Base-by-base conservation (phyloP, 108 stramenopile genomes). In the Nitzschia sp. region DNA sequence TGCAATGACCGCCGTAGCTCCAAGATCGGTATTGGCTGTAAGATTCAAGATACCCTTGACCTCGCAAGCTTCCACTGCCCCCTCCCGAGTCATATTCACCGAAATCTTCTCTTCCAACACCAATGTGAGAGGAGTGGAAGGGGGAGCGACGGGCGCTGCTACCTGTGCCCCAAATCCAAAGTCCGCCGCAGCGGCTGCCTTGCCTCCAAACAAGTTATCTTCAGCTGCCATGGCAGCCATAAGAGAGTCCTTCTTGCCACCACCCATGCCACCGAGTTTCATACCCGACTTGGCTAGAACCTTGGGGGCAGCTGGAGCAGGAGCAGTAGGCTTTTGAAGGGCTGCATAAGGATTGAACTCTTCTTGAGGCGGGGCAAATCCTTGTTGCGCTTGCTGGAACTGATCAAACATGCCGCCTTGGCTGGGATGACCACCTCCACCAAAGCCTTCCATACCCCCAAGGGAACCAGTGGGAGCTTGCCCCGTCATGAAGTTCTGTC, bases 31-130 rank as follows among this genome's bases (percentile, higher is more conserved):
- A 70, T 95, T 96, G 36, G 98, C 98, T 31, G 98, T 99, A 27
- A 98, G 85, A 35, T 95, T 95, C 58, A 99, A 86, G 25, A 95
- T 92, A 26, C 98, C 98, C 91, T 97, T 97, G 63, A 99, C 88
- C 59, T 97, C 98, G 51, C 91, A 90, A 34, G 81, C 70, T 71
- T 98, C 93, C 57, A 99, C 82, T 35, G 74, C 89, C 58, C 97
- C 97, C 83, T 99, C 98, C 48, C 95, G 93, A 54, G 89, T 91
- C 87, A 99, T 90, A 51, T 73, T 62, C n/a, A 82, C 88, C 38
- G 72, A 85, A 59, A 98, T 77, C 80, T 93, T 95, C 74, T 99
- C 98, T 75, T 97, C 98, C 36, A 97, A 70, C 35, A 77, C 64
- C 28, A 99, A 68, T 2, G 89, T 85, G 21, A 98, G 82, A 0